These are phyloP conservation scores for Penicillium sclerotigenum DNA, from an alignment of 2,329 filamentous ascomycete species.

Conservation along the genomic window DNA sequence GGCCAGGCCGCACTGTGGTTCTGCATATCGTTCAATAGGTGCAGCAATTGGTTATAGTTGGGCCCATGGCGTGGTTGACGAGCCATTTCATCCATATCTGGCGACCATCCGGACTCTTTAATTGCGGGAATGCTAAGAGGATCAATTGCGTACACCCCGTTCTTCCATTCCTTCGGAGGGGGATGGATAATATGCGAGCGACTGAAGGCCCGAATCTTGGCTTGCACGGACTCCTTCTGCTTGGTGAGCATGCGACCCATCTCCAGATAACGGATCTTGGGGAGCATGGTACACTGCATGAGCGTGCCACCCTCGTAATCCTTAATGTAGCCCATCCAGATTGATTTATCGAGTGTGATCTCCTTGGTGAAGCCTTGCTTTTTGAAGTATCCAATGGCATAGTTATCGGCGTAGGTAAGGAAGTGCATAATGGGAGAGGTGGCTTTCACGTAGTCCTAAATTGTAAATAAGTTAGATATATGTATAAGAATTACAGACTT, in stretches of 20 bases:
- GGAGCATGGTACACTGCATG: constrained; percentile 98
- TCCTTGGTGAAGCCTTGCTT: constrained; percentile 99
- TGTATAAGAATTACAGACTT: neutral
- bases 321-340: constrained; percentile 99
- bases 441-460: constrained; percentile 84
- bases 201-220: constrained; percentile 89
- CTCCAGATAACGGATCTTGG: constrained; percentile 90
- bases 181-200: constrained; percentile 83
- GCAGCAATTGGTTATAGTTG: constrained; percentile 90
- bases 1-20: constrained; percentile 94
- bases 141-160: constrained; percentile 71
- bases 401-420: constrained; percentile 97
- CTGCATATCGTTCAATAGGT: constrained; percentile 90
- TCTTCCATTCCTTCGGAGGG: constrained; percentile 82
- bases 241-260: constrained; percentile 90
- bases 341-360: constrained; percentile 81
- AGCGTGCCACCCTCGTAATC: constrained; percentile 98
- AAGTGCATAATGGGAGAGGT: constrained; percentile 98
- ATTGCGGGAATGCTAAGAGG: constrained; percentile 85
- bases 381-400: constrained; percentile 98
- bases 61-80: constrained; percentile 93
- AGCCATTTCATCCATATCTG: constrained; percentile 95
- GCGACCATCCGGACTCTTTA: constrained; percentile 88
- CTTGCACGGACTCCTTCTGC: constrained; percentile 91
- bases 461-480: constrained; percentile 6